Conservation (phyloP, 2,329 filamentous ascomycete genomes). For the Aspergillus novofumigatus region DNA sequence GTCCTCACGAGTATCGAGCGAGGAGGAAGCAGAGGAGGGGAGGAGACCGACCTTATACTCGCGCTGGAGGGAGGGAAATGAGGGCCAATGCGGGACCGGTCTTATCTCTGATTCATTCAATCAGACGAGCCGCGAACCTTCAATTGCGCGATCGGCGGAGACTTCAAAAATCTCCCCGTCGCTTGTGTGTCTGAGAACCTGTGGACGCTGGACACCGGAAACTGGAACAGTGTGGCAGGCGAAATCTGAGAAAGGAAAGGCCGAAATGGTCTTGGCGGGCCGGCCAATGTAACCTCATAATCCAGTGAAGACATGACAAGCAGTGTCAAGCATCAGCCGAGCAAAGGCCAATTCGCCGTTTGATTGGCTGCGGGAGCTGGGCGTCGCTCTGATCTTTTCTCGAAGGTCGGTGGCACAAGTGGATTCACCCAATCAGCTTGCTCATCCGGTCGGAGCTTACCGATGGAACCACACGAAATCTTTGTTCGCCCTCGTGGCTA, state of each 20-base stretch:
- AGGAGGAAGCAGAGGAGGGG: constrained; percentile 5
- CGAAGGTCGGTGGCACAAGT: constrained; percentile 3
- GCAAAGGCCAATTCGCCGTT: background rate
- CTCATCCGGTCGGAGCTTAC: constrained; percentile 3
- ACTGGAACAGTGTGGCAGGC: constrained; percentile 2
- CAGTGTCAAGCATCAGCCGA: constrained; percentile 18
- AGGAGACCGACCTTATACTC: constrained; percentile 23
- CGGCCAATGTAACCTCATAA: constrained; percentile 29
- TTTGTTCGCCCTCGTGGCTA: constrained; percentile 7
- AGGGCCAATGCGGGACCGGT: constrained; percentile 70
- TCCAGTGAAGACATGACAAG: constrained; percentile 15
- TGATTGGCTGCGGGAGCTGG: constrained; percentile 7
- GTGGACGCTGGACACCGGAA: background rate
- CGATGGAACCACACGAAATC: constrained; percentile 1
- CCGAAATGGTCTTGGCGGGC: constrained; percentile 1
- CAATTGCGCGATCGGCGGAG: constrained; percentile 10
- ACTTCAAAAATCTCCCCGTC: constrained; percentile 5
- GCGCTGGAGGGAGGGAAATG: constrained; percentile 15
- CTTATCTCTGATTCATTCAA: constrained; percentile 57
- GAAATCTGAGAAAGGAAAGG: constrained; percentile 4
- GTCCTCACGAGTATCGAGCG: constrained; percentile 9
- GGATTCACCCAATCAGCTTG: background rate
- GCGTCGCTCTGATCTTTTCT: constrained; percentile 4
- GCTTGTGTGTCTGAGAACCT: background rate
- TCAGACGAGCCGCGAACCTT: background rate